A percentile compares a stretch with the other conserved stretches of the same genome.
phyloP scores from a whole-genome alignment of 1,284 basidiomycete genomes.

The Microbotryomycetes sp. region DNA sequence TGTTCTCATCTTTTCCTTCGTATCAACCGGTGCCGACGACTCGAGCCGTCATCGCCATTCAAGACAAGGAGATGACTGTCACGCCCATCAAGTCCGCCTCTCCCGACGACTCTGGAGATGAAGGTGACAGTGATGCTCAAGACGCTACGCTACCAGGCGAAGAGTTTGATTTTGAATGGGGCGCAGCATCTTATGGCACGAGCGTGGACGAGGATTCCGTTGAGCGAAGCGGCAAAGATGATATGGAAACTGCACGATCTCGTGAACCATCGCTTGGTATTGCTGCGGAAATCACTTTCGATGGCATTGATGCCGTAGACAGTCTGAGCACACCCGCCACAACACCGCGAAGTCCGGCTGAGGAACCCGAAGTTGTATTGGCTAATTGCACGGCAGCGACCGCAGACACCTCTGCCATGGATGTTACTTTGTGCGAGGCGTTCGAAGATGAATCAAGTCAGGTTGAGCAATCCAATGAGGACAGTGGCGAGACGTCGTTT shows the following conservation, averaged over 20 bases:
- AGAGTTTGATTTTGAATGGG: constrained; percentile 33
- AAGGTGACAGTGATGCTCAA: constrained; percentile 33
- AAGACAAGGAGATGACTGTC: not conserved
- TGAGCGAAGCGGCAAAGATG: not conserved
- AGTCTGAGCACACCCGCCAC: constrained; percentile 28
- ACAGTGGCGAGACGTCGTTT: no score
- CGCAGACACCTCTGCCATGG: constrained; percentile 12
- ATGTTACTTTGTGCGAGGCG: constrained; percentile 28
- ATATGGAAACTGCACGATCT: not conserved
- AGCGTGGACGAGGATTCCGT: not conserved
- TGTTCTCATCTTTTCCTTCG: constrained; percentile 26
- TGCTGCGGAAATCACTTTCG: not conserved
- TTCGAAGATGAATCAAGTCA: not conserved
- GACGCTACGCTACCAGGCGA: constrained; percentile 32
- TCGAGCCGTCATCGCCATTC: not conserved
- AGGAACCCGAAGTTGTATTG: not conserved
- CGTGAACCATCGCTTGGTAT: not conserved
- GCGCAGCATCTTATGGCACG: constrained; percentile 26
- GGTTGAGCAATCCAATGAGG: no score
- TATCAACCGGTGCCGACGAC: constrained; percentile 14
- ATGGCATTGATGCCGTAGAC: not conserved
- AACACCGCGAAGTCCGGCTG: constrained; percentile 26
- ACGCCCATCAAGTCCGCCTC: constrained; percentile 1
- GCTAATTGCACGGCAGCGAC: no score
- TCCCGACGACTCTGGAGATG: constrained; percentile 10